phyloP scores from a whole-genome alignment of 2,329 filamentous ascomycete species.

The Hymenoscyphus fructigenus region DNA sequence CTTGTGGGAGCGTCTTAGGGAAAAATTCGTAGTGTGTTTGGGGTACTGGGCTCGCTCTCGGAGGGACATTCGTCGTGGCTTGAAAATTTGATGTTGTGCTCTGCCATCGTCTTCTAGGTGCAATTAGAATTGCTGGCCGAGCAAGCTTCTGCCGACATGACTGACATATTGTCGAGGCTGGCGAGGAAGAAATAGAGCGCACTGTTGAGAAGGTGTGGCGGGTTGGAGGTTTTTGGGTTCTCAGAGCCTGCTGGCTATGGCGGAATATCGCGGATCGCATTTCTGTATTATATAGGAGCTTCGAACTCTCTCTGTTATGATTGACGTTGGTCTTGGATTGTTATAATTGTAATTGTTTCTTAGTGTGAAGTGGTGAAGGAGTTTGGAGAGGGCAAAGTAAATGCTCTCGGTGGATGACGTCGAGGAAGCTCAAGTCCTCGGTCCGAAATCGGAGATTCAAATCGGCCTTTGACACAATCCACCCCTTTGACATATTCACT shows the following conservation, averaged over 20 bases:
- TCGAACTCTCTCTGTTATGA: neutral
- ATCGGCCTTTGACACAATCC: neutral
- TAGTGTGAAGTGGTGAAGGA: neutral
- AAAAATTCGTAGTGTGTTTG: constrained; percentile 85
- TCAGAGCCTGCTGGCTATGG: constrained; percentile 11
- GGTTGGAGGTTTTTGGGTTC: constrained; percentile 10
- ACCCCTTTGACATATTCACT: neutral
- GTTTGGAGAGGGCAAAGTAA: neutral
- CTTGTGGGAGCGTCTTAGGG: constrained; percentile 70
- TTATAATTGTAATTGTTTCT: neutral
- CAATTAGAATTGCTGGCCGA: neutral
- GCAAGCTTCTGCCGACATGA: constrained; percentile 11
- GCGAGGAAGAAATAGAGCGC: neutral
- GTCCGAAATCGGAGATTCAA: neutral
- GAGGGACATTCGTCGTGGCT: constrained; percentile 1
- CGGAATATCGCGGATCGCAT: constrained; percentile 19
- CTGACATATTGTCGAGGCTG: constrained; percentile 13
- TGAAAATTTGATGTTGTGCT: constrained; percentile 12
- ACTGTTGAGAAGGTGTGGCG: constrained; percentile 17
- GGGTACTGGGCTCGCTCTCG: constrained; percentile 14
- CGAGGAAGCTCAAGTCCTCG: neutral
- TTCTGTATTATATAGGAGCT: neutral
- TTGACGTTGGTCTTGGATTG: neutral
- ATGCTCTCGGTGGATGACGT: neutral
- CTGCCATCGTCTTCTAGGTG: constrained; percentile 8